Evolutionary conservation across 2,329 filamentous ascomycete genomes (phyloP).

Genomic region (Neophaeococcomyces mojaviensis): DNA sequence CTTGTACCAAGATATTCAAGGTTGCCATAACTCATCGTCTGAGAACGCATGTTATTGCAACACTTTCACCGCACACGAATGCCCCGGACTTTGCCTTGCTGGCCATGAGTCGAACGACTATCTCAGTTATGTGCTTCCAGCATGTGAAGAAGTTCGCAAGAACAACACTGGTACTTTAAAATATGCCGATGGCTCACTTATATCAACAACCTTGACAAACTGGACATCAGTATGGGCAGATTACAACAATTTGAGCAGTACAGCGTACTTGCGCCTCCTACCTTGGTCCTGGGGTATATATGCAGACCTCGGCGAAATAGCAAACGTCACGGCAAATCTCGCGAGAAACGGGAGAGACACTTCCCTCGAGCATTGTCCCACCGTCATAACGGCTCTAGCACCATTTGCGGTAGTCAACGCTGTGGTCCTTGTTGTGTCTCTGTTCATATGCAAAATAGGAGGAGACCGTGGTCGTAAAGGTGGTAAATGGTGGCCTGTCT

Average conservation of each 20-base stretch:
- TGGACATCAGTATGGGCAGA: conserved; percentile 2
- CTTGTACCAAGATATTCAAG: not conserved
- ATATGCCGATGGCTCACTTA: not conserved
- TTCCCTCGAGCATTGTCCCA: not conserved
- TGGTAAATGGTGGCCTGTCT: conserved; percentile 18
- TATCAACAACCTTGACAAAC: not conserved
- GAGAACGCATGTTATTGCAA: conserved; percentile 2
- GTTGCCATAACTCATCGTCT: not conserved
- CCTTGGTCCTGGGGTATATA: not conserved
- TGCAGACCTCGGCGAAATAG: not conserved
- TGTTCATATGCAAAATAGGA: not conserved
- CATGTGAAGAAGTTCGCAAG: not conserved
- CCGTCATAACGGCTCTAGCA: not conserved
- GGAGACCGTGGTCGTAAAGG: not conserved
- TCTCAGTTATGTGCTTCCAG: not conserved
- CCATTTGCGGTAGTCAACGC: conserved; percentile 6
- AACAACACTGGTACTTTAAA: too few relatives aligned
- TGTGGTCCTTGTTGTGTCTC: not conserved
- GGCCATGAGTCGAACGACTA: not conserved
- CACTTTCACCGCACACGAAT: not conserved
- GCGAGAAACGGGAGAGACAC: not conserved
- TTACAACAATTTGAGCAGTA: not conserved
- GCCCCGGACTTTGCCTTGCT: conserved; percentile 1
- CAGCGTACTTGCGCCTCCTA: conserved; percentile 1
- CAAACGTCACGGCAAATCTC: too few relatives aligned